Evolutionary conservation across 352 stramenopile species (phyloP).

Genomic region (Sclerospora graminicola): DNA sequence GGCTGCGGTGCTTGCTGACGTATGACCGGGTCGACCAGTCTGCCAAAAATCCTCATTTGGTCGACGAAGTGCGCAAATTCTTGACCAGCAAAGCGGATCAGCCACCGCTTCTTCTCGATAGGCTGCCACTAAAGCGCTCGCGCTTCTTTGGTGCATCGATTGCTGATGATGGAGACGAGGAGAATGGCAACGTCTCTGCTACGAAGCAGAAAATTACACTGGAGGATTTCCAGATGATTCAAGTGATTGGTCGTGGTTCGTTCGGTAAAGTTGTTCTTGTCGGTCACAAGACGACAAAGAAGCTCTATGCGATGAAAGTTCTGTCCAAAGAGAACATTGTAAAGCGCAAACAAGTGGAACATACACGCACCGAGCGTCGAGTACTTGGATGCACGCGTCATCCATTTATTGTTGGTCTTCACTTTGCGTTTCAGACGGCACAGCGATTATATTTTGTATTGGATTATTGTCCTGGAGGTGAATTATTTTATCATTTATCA

Average conservation of each 20-base stretch:
- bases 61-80: constrained; percentile 73
- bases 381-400: constrained; percentile 78
- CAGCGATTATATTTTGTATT: constrained; percentile 95
- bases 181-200: constrained; percentile 12
- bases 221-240: constrained; percentile 73
- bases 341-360: constrained; percentile 85
- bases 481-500: constrained; percentile 84
- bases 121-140: constrained; percentile 48
- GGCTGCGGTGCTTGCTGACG: constrained; percentile 51
- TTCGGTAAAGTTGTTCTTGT: constrained; percentile 89
- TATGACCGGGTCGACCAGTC: constrained; percentile 69
- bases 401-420: constrained; percentile 83
- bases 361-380: constrained; percentile 77
- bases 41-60: constrained; percentile 61
- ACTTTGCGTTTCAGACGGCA: constrained; percentile 84
- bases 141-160: constrained; percentile 60
- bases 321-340: constrained; percentile 86
- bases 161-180: constrained; percentile 43
- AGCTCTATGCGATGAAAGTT: constrained; percentile 89
- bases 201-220: constrained; percentile 42
- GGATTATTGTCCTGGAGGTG: constrained; percentile 82
- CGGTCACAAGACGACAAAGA: constrained; percentile 76
- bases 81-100: constrained; percentile 77
- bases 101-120: constrained; percentile 59
- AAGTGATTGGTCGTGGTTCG: constrained; percentile 86